phyloP scores from a whole-genome alignment of 2,329 filamentous ascomycete species.

The Sporothrix protearum region DNA sequence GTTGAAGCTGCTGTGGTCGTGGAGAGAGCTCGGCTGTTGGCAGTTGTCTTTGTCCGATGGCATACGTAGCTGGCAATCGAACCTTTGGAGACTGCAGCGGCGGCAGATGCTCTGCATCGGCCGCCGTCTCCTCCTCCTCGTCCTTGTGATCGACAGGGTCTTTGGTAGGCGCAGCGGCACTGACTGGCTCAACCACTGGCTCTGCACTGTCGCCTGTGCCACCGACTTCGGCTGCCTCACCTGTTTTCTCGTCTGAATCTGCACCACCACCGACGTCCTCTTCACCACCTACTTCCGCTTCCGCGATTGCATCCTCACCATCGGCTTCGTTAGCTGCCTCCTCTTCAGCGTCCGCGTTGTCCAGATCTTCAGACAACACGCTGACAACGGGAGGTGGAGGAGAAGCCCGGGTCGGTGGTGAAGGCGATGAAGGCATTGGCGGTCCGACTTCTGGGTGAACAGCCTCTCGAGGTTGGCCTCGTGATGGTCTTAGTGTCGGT shows the following conservation, averaged over 20 bases:
- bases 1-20: background rate
- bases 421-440: background rate
- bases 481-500: no score
- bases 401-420: background rate
- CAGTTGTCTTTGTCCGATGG: background rate
- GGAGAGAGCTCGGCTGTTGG: background rate
- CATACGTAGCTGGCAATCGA: background rate
- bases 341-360: background rate
- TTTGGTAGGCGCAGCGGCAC: background rate
- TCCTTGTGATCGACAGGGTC: background rate
- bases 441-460: background rate
- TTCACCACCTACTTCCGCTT: background rate
- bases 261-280: background rate
- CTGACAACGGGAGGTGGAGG: background rate
- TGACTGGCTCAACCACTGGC: background rate
- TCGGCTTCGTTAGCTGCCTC: background rate
- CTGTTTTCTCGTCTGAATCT: background rate
- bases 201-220: background rate
- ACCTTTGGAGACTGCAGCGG: background rate
- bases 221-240: background rate
- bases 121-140: background rate
- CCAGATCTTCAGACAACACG: slow-evolving; percentile 4
- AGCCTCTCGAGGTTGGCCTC: background rate
- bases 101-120: background rate
- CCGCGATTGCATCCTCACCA: background rate